phyloP scores from a whole-genome alignment of 192 early-diverging fungal genomes.

The Helicostylum pulchrum region DNA sequence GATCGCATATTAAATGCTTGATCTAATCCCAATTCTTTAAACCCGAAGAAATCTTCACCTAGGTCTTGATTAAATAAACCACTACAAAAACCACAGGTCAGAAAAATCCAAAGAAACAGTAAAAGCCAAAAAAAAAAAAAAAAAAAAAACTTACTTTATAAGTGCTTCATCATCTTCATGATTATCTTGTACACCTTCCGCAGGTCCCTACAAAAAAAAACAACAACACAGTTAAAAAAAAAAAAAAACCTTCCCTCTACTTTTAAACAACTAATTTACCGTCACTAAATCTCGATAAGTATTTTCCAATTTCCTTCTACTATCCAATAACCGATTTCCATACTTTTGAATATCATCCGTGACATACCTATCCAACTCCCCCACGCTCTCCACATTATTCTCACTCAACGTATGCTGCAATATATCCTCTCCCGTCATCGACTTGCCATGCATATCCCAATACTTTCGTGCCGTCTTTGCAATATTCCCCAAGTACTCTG shows the following conservation, averaged over 20 bases:
- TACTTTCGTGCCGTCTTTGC: constrained; percentile 78
- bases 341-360: constrained; percentile 74
- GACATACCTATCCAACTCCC: constrained; percentile 68
- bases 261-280: constrained; percentile 20
- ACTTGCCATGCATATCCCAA: constrained; percentile 65
- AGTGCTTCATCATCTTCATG: constrained; percentile 23
- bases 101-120: background rate
- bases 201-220: background rate
- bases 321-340: constrained; percentile 65
- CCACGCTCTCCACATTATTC: constrained; percentile 60
- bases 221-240: background rate
- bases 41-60: constrained; percentile 89
- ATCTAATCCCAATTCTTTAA: constrained; percentile 85
- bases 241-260: background rate
- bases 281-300: constrained; percentile 64
- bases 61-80: constrained; percentile 50
- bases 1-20: constrained; percentile 55
- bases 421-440: constrained; percentile 79
- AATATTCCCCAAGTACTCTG: constrained; percentile 77
- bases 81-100: constrained; percentile 20
- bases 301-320: constrained; percentile 66
- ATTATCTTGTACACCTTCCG: background rate
- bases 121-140: background rate
- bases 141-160: constrained; percentile 5
- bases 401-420: constrained; percentile 73